Percentiles rank a stretch among this genome's conserved stretches.
Conservation (phyloP, 2,329 filamentous ascomycete species). For the Nothophaeocryptopus gaeumannii region DNA sequence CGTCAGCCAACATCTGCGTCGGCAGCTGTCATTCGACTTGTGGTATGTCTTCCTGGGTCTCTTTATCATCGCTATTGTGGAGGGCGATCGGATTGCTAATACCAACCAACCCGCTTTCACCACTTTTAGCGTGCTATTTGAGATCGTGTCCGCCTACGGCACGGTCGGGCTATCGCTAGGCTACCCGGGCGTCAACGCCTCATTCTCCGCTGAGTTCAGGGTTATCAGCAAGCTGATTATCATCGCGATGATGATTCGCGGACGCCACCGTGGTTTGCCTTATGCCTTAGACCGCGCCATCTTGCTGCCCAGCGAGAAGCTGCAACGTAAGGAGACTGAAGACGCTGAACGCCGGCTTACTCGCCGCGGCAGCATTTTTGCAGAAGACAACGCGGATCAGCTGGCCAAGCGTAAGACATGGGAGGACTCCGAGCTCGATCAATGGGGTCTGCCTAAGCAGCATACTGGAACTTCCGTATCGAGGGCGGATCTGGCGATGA, state of each 20-base stretch:
- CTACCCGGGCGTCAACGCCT: conserved; percentile 71
- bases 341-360: conserved; percentile 33
- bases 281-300: conserved; percentile 69
- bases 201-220: conserved; percentile 78
- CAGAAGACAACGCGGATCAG: conserved; percentile 16
- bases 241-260: conserved; percentile 65
- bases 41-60: conserved; percentile 96
- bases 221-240: conserved; percentile 65
- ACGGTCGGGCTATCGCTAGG: conserved; percentile 90
- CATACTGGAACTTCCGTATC: conserved; percentile 16
- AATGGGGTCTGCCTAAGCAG: conserved; percentile 27
- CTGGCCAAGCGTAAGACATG: conserved; percentile 19
- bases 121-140: conserved; percentile 64
- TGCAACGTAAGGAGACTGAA: conserved; percentile 59
- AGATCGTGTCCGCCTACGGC: conserved; percentile 86
- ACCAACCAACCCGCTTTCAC: conserved; percentile 53
- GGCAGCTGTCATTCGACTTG: conserved; percentile 92
- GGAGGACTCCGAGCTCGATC: conserved; percentile 29
- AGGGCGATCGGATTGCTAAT: conserved; percentile 68
- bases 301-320: conserved; percentile 62
- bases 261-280: conserved; percentile 62
- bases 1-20: conserved; percentile 84
- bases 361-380: conserved; percentile 27
- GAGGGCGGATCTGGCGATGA: conserved; percentile 16
- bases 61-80: conserved; percentile 87